A percentile compares a stretch with the other conserved stretches of the same genome.
phyloP scores from a whole-genome alignment of 331 rosid species.

The Acacia concinna region DNA sequence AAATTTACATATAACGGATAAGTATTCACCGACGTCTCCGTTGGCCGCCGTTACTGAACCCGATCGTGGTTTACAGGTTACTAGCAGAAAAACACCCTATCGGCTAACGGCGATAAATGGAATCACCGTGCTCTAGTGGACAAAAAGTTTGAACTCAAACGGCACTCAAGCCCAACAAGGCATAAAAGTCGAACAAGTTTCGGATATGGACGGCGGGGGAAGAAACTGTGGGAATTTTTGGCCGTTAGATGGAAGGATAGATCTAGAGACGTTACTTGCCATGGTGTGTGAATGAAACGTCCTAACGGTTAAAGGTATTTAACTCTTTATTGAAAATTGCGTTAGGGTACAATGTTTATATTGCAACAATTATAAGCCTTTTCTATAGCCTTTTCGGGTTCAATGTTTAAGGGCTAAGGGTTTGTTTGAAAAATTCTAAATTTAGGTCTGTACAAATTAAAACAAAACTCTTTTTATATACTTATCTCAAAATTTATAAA shows the following conservation, averaged over 20 bases:
- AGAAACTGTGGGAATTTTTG: slow-evolving; percentile 36
- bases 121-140: too few relatives aligned
- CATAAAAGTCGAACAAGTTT: not conserved
- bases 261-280: not conserved
- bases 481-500: too few relatives aligned
- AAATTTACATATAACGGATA: slow-evolving; percentile 43
- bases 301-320: not conserved
- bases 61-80: not conserved
- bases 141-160: not conserved
- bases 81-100: slow-evolving; percentile 12
- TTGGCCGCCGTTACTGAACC: slow-evolving; percentile 55
- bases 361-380: not conserved
- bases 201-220: not conserved
- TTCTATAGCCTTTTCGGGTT: not conserved
- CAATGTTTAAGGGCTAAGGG: too few relatives aligned
- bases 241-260: slow-evolving; percentile 40
- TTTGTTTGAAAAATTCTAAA: too few relatives aligned
- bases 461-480: too few relatives aligned
- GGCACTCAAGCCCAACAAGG: not conserved
- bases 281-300: not conserved
- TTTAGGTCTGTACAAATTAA: too few relatives aligned
- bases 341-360: not conserved
- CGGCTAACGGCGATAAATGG: slow-evolving; percentile 29
- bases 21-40: slow-evolving; percentile 81
- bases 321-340: not conserved